phyloP scores from a whole-genome alignment of 2,329 filamentous ascomycete genomes.

The Leptographium galeiforme region DNA sequence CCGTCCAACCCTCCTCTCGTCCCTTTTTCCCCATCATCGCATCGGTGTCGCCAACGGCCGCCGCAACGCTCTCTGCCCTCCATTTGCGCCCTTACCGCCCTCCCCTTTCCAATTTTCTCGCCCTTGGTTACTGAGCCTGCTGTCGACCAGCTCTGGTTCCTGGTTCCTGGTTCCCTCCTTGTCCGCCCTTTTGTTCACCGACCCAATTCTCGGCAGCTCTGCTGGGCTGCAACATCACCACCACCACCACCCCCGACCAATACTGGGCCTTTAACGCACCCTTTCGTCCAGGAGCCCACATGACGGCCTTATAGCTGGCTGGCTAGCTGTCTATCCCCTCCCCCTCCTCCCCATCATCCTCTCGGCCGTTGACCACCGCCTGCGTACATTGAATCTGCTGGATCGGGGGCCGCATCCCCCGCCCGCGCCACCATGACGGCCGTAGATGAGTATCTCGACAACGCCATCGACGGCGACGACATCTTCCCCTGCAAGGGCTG shows the following conservation, averaged over 20 bases:
- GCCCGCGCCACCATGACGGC: slow-evolving; percentile 25
- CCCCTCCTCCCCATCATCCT: not conserved
- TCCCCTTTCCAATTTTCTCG: not conserved
- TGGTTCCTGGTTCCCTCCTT: not conserved
- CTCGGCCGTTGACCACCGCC: not conserved
- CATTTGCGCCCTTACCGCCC: not conserved
- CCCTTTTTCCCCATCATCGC: not conserved
- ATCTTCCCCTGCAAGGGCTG: slow-evolving; percentile 85
- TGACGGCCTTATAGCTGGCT: not conserved
- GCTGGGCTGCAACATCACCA: not conserved
- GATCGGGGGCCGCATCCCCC: slow-evolving; percentile 3
- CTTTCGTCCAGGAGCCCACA: not conserved
- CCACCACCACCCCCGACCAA: not conserved
- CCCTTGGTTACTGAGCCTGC: not conserved
- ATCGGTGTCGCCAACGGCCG: not conserved
- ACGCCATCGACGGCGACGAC: slow-evolving; percentile 64
- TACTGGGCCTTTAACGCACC: not conserved
- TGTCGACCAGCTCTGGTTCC: not conserved
- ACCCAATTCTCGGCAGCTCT: not conserved
- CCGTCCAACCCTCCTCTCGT: not conserved
- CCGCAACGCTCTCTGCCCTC: not conserved
- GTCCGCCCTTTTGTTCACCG: not conserved
- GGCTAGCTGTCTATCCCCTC: not conserved
- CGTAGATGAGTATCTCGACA: slow-evolving; percentile 50
- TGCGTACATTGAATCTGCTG: not conserved